Evolutionary conservation across 2,329 filamentous ascomycete species (phyloP).

Genomic region (Colletotrichum melonis): DNA sequence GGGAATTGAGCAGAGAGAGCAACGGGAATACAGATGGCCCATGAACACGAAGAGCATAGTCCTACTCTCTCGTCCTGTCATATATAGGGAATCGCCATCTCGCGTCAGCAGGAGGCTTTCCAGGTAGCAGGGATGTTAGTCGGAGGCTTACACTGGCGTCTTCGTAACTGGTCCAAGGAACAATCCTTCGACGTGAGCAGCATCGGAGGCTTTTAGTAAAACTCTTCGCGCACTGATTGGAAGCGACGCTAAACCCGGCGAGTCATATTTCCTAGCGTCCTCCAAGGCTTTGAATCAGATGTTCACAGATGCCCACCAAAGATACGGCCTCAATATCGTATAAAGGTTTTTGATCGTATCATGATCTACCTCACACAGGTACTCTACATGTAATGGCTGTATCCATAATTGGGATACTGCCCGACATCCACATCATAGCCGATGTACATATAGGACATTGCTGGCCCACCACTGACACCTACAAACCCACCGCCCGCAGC

Average conservation of each 20-base stretch:
- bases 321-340: background rate
- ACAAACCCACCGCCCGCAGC: constrained; percentile 8
- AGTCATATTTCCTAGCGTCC: too few species aligned
- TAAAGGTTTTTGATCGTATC: background rate
- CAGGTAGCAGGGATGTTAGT: background rate
- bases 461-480: constrained; percentile 17
- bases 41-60: background rate
- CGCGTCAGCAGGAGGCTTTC: background rate
- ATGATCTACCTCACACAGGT: background rate
- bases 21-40: background rate
- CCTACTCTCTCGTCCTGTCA: background rate
- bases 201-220: background rate
- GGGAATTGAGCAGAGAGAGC: background rate
- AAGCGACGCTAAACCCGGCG: too few species aligned
- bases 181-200: background rate
- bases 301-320: background rate
- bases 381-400: constrained; percentile 10
- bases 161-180: too few species aligned
- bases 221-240: too few species aligned
- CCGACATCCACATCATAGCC: constrained; percentile 30
- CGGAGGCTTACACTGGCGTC: background rate
- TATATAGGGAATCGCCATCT: background rate
- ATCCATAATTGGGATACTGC: constrained; percentile 30
- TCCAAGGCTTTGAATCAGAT: too few species aligned
- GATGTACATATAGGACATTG: constrained; percentile 14